Evolutionary conservation across 345 rosid species (phyloP), one percentile per base, ranked within the genome.

Genomic region (Pistacia atlantica): DNA sequence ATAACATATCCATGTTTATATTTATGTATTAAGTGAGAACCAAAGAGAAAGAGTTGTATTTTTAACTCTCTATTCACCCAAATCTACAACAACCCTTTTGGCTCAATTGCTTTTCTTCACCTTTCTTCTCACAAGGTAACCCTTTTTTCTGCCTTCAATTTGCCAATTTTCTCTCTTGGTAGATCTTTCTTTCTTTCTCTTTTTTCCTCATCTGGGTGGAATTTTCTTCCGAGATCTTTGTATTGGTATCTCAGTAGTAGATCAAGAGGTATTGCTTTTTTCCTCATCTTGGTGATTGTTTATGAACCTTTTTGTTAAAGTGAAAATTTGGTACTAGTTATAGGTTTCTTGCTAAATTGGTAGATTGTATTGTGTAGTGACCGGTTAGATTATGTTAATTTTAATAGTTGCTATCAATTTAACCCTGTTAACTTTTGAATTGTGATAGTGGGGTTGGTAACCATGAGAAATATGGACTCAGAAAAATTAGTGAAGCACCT

Each of bases 121-220:
- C 48, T 61, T 54, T 61, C 71, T 65, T 69, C 38, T 58, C 45
- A 20, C 57, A 73, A 54, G 82, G 85, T 84, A 63, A 57, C 73
- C 77, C 71, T 31, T 57, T 71, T 49, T 48, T 31, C 33, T 22
- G 74, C 73, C 72, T 67, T 77, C 58, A 69, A 57, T 72, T 78
- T 45, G 45, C 46, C 69, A 4, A 11, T 20, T 67, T 49, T 65
- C 35, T 22, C 64, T 70, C 25, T 70, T 72, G 69, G 75, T 70
- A 75, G 83, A 74, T 85, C 85, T 73, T 79, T 76, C 59, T 56
- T 65, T 60, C 76, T 45, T 49, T 17, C 67, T 76, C 33, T 38
- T 17, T 72, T 69, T 59, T 56, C 58, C 68, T 37, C 65, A 45
- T 67, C 49, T 73, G 38, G 78, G 64, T 35, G 48, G 42, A 20